A percentile compares a stretch with the other conserved stretches of the same genome.
Conservation (phyloP, 805 yeast genomes). For the Saturnispora sanitii region DNA sequence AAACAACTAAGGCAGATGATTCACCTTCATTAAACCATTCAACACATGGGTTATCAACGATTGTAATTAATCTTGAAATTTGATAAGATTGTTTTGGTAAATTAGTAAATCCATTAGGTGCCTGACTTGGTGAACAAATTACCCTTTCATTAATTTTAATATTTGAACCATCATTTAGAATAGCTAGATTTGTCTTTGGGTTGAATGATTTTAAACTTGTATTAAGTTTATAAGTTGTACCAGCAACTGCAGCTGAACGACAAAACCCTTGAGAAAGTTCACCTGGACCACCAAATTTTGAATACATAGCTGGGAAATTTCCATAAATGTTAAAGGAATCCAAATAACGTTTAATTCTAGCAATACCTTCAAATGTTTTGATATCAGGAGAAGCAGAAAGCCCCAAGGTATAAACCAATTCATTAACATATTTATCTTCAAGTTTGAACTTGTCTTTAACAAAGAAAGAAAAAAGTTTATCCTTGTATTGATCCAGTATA, state of each 20-base stretch:
- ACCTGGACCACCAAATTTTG: conserved; percentile 94
- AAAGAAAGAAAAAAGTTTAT: conserved; percentile 49
- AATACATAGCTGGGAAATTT: conserved; percentile 81
- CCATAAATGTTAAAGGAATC: conserved; percentile 87
- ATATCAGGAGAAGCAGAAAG: conserved; percentile 54
- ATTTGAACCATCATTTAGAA: conserved; percentile 63
- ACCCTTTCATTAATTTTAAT: conserved; percentile 73
- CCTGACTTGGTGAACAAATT: conserved; percentile 65
- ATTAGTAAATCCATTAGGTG: conserved; percentile 33
- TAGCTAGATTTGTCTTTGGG: conserved; percentile 54
- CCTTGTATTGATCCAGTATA: conserved; percentile 35
- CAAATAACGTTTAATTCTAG: conserved; percentile 74
- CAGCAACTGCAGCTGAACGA: conserved; percentile 96
- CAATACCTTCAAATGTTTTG: conserved; percentile 63
- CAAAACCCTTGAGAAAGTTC: conserved; percentile 95
- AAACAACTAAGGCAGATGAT: conserved; percentile 77
- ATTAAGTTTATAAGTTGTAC: conserved; percentile 82
- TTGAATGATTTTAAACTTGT: conserved; percentile 59
- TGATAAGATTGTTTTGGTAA: conserved; percentile 40
- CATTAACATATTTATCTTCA: conserved; percentile 66
- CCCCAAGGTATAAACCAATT: conserved; percentile 80
- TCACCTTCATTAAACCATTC: conserved; percentile 90
- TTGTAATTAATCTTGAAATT: conserved; percentile 66
- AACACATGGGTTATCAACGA: conserved; percentile 76
- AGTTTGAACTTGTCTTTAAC: conserved; percentile 58